Evolutionary conservation across 2,329 filamentous ascomycete species (phyloP).

Genomic region (Phyllosticta capitalensis): DNA sequence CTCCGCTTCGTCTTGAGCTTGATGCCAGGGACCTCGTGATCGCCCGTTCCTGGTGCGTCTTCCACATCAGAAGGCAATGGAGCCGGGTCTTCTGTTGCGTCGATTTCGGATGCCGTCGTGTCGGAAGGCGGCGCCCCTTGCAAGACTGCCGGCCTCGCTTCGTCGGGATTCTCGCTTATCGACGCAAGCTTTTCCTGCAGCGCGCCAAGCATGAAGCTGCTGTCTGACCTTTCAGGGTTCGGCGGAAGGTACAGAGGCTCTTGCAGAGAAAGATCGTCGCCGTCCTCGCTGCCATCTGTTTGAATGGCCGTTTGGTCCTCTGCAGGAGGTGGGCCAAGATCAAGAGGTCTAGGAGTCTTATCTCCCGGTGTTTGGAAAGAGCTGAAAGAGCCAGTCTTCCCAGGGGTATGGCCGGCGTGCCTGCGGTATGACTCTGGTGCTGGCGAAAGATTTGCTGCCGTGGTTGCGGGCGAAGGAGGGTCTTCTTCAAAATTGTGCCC

Average conservation of each 20-base stretch:
- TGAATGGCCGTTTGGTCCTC: neutral
- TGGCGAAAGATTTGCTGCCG: slow-evolving; percentile 23
- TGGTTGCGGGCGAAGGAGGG: slow-evolving; percentile 24
- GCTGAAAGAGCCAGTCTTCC: slow-evolving; percentile 13
- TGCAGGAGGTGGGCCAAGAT: neutral
- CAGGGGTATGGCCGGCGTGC: slow-evolving; percentile 29
- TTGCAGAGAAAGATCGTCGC: slow-evolving; percentile 5
- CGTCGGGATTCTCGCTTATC: slow-evolving; percentile 10
- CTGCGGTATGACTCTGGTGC: slow-evolving; percentile 25
- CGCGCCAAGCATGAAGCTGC: neutral
- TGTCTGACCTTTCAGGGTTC: slow-evolving; percentile 2
- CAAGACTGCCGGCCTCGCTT: slow-evolving; percentile 14
- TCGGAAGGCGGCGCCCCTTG: slow-evolving; percentile 12
- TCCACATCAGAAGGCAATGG: slow-evolving; percentile 16
- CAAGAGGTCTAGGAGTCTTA: slow-evolving; percentile 3
- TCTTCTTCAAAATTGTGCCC: slow-evolving; percentile 16
- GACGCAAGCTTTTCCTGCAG: slow-evolving; percentile 1
- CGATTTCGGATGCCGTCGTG: slow-evolving; percentile 14
- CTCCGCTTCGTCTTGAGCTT: slow-evolving; percentile 23
- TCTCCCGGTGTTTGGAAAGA: neutral
- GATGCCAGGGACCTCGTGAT: slow-evolving; percentile 22
- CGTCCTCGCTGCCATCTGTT: slow-evolving; percentile 13
- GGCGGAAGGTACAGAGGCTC: slow-evolving; percentile 8
- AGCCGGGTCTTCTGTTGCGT: slow-evolving; percentile 15
- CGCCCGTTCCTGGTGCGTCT: slow-evolving; percentile 1